Conservation (phyloP, 164 flowering plant genomes). For the Kingdonia uniflora region DNA sequence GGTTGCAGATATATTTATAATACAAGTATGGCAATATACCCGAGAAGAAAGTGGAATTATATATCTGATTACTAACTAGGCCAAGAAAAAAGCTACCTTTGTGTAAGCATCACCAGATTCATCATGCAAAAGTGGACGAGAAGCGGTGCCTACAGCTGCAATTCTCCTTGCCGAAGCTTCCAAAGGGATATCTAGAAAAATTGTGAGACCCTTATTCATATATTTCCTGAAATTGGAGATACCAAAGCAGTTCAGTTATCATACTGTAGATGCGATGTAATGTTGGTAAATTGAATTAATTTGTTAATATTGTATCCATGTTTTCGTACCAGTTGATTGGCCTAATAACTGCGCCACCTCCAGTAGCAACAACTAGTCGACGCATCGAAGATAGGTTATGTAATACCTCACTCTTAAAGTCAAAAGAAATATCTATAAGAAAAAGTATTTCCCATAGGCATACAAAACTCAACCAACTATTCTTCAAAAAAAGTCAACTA, state of each 20-base stretch:
- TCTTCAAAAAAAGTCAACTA: too few species aligned
- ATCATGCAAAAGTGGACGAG: slow-evolving; percentile 85
- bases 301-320: background rate
- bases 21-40: background rate
- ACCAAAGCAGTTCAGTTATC: background rate
- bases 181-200: slow-evolving; percentile 91
- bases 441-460: too few species aligned
- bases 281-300: background rate
- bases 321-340: slow-evolving; percentile 65
- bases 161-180: slow-evolving; percentile 85
- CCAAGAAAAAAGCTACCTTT: slow-evolving; percentile 29
- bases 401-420: slow-evolving; percentile 57
- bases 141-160: slow-evolving; percentile 76
- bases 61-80: too few species aligned
- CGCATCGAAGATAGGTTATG: slow-evolving; percentile 49
- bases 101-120: slow-evolving; percentile 74
- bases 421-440: background rate
- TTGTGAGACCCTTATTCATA: slow-evolving; percentile 79
- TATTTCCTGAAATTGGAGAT: slow-evolving; percentile 44
- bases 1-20: too few species aligned
- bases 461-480: too few species aligned
- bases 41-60: too few species aligned
- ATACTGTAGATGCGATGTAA: too few species aligned
- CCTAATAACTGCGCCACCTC: slow-evolving; percentile 92
- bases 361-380: slow-evolving; percentile 80